Percentiles rank a stretch among this genome's conserved stretches.
Conservation (phyloP, 73 alveolate genomes). For the Paramecium pentaurelia region DNA sequence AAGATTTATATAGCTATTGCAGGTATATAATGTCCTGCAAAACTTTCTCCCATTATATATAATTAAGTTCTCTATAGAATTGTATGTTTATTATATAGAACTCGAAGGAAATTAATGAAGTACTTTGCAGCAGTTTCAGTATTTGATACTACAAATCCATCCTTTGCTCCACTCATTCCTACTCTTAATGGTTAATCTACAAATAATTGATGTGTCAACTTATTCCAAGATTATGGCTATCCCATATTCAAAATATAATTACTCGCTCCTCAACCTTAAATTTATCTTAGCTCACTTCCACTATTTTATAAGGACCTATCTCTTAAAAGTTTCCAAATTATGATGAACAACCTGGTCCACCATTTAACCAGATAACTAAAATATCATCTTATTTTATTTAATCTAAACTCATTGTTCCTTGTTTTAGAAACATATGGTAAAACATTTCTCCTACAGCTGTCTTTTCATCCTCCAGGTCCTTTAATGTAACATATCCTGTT, state of each 20-base stretch:
- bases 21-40: slow-evolving; percentile 87
- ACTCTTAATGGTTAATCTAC: slow-evolving; percentile 84
- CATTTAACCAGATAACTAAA: slow-evolving; percentile 54
- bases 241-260: not conserved
- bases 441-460: not conserved
- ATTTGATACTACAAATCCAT: not conserved
- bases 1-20: slow-evolving; percentile 55
- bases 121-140: slow-evolving; percentile 1
- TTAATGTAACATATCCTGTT: slow-evolving; percentile 19
- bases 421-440: not conserved
- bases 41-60: slow-evolving; percentile 89
- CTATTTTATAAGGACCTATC: slow-evolving; percentile 34
- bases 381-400: not conserved
- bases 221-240: slow-evolving; percentile 24
- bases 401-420: not conserved
- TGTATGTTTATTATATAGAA: not conserved
- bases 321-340: slow-evolving; percentile 54
- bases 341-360: slow-evolving; percentile 66
- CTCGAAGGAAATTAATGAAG: not conserved
- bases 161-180: slow-evolving; percentile 61
- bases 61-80: slow-evolving; percentile 60
- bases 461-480: not conserved
- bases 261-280: not conserved
- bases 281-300: not conserved
- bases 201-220: slow-evolving; percentile 76